Evolutionary conservation across 106 monocot genomes (phyloP).

Genomic region (Apostasia shenzhenica): DNA sequence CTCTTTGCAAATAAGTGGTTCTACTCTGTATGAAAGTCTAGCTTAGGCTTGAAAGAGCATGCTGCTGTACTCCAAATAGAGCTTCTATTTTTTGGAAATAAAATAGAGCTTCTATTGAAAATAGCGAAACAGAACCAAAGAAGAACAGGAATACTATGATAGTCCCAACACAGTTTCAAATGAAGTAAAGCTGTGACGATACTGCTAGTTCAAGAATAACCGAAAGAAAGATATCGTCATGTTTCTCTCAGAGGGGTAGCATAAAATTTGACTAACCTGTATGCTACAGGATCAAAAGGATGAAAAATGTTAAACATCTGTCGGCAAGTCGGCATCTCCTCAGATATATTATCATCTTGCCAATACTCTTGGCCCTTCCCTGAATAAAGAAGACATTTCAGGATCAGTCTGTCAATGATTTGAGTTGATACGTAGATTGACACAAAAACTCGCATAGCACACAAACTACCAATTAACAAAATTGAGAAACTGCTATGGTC

Average conservation of each 20-base stretch:
- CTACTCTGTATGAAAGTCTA: slow-evolving; percentile 80
- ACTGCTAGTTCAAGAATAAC: too few species aligned
- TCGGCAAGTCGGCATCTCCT: slow-evolving; percentile 84
- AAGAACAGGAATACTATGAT: not conserved
- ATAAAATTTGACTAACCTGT: slow-evolving; percentile 47
- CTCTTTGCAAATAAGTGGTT: slow-evolving; percentile 95
- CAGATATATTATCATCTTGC: slow-evolving; percentile 77
- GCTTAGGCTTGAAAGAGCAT: slow-evolving; percentile 27
- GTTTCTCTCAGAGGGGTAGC: not conserved
- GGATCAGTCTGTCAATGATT: not conserved
- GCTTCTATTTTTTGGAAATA: not conserved
- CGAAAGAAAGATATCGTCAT: not conserved
- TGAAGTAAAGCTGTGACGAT: too few species aligned
- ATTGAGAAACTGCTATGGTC: too few species aligned
- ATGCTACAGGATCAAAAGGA: slow-evolving; percentile 99
- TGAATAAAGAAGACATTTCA: slow-evolving; percentile 8
- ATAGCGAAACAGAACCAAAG: not conserved
- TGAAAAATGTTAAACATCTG: slow-evolving; percentile 99
- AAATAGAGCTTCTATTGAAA: not conserved
- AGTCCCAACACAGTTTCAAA: not conserved
- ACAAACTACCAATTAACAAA: too few species aligned
- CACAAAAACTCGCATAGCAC: too few species aligned
- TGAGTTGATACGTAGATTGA: too few species aligned
- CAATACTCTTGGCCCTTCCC: slow-evolving; percentile 91
- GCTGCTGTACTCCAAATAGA: slow-evolving; percentile 22